Base-by-base conservation (phyloP, 148 eudicot species). In the Chenopodium berlandieri region DNA sequence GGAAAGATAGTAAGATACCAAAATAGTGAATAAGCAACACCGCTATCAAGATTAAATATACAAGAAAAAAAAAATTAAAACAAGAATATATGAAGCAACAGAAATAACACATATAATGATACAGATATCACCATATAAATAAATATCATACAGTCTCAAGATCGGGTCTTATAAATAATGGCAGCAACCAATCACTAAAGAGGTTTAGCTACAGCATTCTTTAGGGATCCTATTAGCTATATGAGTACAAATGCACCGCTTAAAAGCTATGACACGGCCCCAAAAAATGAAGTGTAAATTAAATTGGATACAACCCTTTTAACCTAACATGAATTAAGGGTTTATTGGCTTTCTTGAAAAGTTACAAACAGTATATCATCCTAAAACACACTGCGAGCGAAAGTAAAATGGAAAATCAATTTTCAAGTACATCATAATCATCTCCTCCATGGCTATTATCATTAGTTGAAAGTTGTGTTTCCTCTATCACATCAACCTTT, bases 1-100 rank as follows among this genome's bases (percentile, higher is more conserved):
- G 88, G 60, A 87, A 30, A 78, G 20, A 69, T 2, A 48, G 19
- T 54, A 54, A 16, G 65, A 62, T 22, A n/a, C 76, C 34, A 80
- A 44, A 46, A 40, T 3, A 52, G 64, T 4, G 63, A 44, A 64
- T 52, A 65, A 73, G 32, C 17, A 37, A 50, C 73, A 17, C 30
- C 69, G 71, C 27, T 0, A 30, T 14, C 76, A 58, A 82, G 46
- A 25, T 54, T 40, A 34, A 71, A 76, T 56, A 56, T 56, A 56
- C n/a, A 4, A 34, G 3, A 2, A 16, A 17, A 56, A 52, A 12
- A 56, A 56, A 16, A 1, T 22, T 3, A 56, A 17, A 40, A 22
- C 37, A 0, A 47, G 44, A 3, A 80, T 16, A 80, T 1, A 66
- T 62, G 74, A 79, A 37, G 77, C 67, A 62, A 56, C 32, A 70